Conservation (phyloP, 768 basidiomycete genomes). For the Botryobasidium botryosum region DNA sequence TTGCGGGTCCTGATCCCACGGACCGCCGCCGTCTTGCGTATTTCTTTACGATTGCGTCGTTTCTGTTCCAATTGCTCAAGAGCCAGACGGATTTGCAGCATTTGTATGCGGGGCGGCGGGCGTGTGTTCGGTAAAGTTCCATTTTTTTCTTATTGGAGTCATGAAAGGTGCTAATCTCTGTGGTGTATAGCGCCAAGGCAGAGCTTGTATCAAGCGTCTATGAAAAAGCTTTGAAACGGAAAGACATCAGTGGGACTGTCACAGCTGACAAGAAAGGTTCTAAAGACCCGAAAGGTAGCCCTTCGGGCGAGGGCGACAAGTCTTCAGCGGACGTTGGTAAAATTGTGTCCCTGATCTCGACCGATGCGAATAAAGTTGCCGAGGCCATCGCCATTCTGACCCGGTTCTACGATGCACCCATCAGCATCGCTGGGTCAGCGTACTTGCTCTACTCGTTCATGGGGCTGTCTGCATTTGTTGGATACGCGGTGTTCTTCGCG, state of each 20-base stretch:
- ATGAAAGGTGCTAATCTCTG: no score
- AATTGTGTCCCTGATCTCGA: conserved; percentile 11
- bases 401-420: conserved; percentile 13
- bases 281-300: no score
- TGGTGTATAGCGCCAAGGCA: no score
- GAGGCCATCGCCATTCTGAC: background rate
- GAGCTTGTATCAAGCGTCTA: conserved; percentile 9
- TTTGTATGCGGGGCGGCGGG: conserved; percentile 11
- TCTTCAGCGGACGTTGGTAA: conserved; percentile 11
- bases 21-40: conserved; percentile 11
- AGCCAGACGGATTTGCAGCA: conserved; percentile 13
- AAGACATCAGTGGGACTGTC: conserved; percentile 4
- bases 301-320: background rate
- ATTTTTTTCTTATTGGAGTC: no score
- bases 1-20: no score
- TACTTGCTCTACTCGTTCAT: conserved; percentile 12
- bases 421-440: conserved; percentile 10
- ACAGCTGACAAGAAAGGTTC: conserved; percentile 2
- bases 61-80: conserved; percentile 7
- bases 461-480: conserved; percentile 14
- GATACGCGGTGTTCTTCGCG: conserved; percentile 8
- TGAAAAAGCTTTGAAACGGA: conserved; percentile 11
- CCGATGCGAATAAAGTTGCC: conserved; percentile 12
- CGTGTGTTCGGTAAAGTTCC: conserved; percentile 12
- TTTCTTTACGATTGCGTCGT: conserved; percentile 11